Evolutionary conservation across 2,329 filamentous ascomycete genomes (phyloP).

Genomic region (Penicillium corylophilum): DNA sequence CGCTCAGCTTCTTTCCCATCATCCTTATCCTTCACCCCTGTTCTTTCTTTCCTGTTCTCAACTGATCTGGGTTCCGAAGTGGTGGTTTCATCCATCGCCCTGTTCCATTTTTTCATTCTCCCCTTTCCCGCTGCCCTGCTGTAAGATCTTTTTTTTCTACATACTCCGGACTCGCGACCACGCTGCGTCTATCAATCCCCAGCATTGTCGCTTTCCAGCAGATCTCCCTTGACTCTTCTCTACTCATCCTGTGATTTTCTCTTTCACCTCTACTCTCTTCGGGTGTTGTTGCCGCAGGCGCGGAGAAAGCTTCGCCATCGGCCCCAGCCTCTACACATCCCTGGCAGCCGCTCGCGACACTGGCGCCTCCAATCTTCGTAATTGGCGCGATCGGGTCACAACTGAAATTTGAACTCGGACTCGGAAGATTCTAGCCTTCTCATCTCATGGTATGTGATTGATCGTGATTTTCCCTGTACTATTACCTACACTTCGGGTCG

Average conservation of each 20-base stretch:
- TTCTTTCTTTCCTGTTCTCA: constrained; percentile 6
- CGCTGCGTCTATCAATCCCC: constrained; percentile 6
- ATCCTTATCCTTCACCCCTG: constrained; percentile 11
- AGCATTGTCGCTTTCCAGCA: neutral
- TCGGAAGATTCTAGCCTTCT: neutral
- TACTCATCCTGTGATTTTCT: neutral
- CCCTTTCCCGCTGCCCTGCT: constrained; percentile 11
- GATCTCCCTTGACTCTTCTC: constrained; percentile 3
- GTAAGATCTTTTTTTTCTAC: constrained; percentile 13
- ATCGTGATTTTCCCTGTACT: constrained; percentile 9
- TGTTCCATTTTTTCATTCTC: constrained; percentile 10
- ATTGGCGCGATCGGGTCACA: neutral
- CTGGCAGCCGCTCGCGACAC: constrained; percentile 31
- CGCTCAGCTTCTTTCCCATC: constrained; percentile 1
- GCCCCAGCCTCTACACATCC: constrained; percentile 30
- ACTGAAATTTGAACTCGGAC: neutral
- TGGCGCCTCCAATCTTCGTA: constrained; percentile 10
- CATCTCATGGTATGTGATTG: constrained; percentile 19
- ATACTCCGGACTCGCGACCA: constrained; percentile 1
- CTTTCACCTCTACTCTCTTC: constrained; percentile 3
- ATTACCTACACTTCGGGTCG: constrained; percentile 23
- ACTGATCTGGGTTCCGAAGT: neutral
- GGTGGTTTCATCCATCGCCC: constrained; percentile 3
- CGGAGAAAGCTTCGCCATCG: constrained; percentile 8
- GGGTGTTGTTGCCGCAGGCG: constrained; percentile 11